Base-by-base conservation (phyloP, 257 asterid species). In the Capsicum baccatum region DNA sequence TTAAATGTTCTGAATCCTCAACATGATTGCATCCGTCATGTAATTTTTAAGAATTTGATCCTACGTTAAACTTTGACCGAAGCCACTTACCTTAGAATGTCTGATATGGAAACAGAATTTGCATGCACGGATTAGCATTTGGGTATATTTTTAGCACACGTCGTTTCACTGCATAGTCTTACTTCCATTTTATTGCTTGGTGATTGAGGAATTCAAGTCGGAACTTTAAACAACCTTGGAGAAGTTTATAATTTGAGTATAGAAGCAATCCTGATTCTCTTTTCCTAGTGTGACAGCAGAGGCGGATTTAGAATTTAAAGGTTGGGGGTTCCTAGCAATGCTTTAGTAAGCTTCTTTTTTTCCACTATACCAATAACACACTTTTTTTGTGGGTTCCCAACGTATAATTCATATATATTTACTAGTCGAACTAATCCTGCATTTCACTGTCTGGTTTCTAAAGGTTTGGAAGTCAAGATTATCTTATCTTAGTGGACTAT, bases 161-260 rank as follows among this genome's bases (percentile, higher is more conserved):
- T 47, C 9, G 1, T 47, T 9, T 47, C 33, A 8, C 79, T 71
- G 57, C 17, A 44, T 69, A 71, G 79, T 70, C 56, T 42, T 42
- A 0, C 5, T 71, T 47, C 17, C 17, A 9, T 71, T 47, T 44
- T 17, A 17, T 70, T 42, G 9, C 15, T 17, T 42, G 87, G 89
- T 92, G 76, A 92, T 97, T 0, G 90, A 90, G 91, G 98, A 95
- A 74, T 91, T 94, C 87, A 94, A 92, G 86, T 79, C 92, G 89
- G 93, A 89, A 79, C 94, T 94, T 55, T 92, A 79, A 83, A 69
- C 0, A 66, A 66, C 48, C 5, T 3, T 15, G 0, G 16, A 4
- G 13, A 42, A 42, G 79, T 9, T 70, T 44, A 70, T 17, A 11
- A 70, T 42, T 44, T 9, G 78, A 39, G 16, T 17, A 6, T 6